phyloP scores from a whole-genome alignment of 1,284 basidiomycete species.

The Prillingera fragicola region DNA sequence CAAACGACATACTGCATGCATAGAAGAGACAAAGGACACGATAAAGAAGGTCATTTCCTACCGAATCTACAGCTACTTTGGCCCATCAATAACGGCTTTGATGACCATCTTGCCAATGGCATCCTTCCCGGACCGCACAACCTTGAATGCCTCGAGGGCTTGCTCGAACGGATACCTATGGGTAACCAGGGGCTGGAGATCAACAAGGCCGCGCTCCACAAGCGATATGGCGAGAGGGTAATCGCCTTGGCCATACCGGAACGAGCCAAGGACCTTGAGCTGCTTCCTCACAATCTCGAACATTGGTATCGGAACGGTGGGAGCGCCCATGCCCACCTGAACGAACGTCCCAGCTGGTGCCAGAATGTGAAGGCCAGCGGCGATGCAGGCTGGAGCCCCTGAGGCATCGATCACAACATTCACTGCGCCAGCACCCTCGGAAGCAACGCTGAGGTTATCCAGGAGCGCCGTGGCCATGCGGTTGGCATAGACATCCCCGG shows the following conservation, averaged over 20 bases:
- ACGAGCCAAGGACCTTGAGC: slow-evolving; percentile 39
- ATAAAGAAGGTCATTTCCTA: no score
- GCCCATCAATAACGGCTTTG: slow-evolving; percentile 43
- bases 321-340: slow-evolving; percentile 42
- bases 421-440: slow-evolving; percentile 50
- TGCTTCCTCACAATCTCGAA: slow-evolving; percentile 38
- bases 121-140: slow-evolving; percentile 61
- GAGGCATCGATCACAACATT: slow-evolving; percentile 58
- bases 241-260: slow-evolving; percentile 46
- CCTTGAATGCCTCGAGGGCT: slow-evolving; percentile 53
- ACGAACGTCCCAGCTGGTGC: slow-evolving; percentile 51
- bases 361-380: slow-evolving; percentile 54
- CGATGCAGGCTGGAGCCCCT: slow-evolving; percentile 59
- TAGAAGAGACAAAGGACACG: no score
- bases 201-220: slow-evolving; percentile 51
- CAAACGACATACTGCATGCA: no score
- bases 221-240: slow-evolving; percentile 52
- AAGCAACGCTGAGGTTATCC: slow-evolving; percentile 47
- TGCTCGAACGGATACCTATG: slow-evolving; percentile 56
- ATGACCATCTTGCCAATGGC: slow-evolving; percentile 50
- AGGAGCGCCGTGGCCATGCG: slow-evolving; percentile 48
- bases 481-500: slow-evolving; percentile 59
- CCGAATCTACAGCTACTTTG: no score
- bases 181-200: slow-evolving; percentile 52
- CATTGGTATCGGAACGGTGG: slow-evolving; percentile 32